Evolutionary conservation across 2,329 filamentous ascomycete genomes (phyloP), one percentile per base, ranked within the genome.

Genomic region (Anisogramma anomala): DNA sequence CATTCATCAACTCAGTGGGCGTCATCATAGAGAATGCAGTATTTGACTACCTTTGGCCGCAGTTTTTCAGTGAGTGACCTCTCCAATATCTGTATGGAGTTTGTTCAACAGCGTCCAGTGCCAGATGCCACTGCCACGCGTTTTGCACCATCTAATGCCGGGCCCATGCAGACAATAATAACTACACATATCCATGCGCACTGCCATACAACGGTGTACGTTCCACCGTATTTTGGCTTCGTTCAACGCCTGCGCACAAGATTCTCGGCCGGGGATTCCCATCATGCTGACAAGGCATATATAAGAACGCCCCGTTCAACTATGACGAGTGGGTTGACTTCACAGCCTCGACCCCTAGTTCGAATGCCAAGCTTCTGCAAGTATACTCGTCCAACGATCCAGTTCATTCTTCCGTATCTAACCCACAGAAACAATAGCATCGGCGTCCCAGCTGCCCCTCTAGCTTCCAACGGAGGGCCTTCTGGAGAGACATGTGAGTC

Each of bases 31-130:
- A 52, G 20, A 55, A 58, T 19, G n/a, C 59, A 50, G 48, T 65
- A 61, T 48, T 41, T 14, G 64, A 66, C 43, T 65, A 61, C 43
- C 51, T 67, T n/a, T 66, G 58, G 47, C 56, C 66, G 8, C 64
- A 67, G 42, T 66, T 64, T 49, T 67, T 65, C 53, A 67, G 30
- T 32, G 14, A 32, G 30, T 18, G 8, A 32, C 14, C 11, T n/a
- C n/a, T n/a, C n/a, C n/a, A n/a, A n/a, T n/a, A n/a, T n/a, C n/a
- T n/a, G n/a, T n/a, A n/a, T n/a, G n/a, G n/a, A n/a, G n/a, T n/a
- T n/a, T n/a, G n/a, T n/a, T n/a, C n/a, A n/a, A n/a, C n/a, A n/a
- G n/a, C n/a, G n/a, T n/a, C n/a, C n/a, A n/a, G n/a, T n/a, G n/a
- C n/a, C n/a, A n/a, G n/a, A n/a, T n/a, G n/a, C n/a, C n/a, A n/a